Evolutionary conservation across 441 rosid species (phyloP).

Genomic region (Dalechampia spathulata): DNA sequence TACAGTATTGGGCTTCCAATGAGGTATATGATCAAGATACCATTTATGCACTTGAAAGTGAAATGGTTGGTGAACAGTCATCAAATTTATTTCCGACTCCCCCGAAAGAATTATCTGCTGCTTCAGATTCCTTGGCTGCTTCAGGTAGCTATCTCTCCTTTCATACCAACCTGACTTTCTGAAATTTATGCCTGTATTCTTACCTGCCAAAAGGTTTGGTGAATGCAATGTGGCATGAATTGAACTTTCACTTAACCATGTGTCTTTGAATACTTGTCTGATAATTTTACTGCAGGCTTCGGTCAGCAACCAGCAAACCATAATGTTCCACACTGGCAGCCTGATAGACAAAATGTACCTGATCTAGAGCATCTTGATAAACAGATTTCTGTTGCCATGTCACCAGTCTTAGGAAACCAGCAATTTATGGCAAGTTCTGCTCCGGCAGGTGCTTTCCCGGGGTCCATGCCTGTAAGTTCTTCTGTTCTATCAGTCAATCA

Average conservation of each 20-base stretch:
- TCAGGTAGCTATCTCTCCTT: conserved; percentile 34
- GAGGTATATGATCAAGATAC: conserved; percentile 90
- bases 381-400: conserved; percentile 26
- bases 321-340: conserved; percentile 44
- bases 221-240: neutral
- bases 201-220: neutral
- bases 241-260: neutral
- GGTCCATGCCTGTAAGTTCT: conserved; percentile 50
- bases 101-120: conserved; percentile 37
- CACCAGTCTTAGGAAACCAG: conserved; percentile 40
- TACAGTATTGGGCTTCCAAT: conserved; percentile 91
- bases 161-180: neutral
- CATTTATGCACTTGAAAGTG: conserved; percentile 65
- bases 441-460: conserved; percentile 48
- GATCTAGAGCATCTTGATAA: conserved; percentile 52
- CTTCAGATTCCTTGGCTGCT: conserved; percentile 38
- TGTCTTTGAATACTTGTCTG: neutral
- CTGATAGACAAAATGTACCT: conserved; percentile 35
- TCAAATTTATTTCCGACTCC: conserved; percentile 43
- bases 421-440: conserved; percentile 55
- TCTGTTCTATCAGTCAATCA: conserved; percentile 46
- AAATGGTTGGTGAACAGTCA: conserved; percentile 71
- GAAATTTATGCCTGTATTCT: neutral
- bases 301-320: conserved; percentile 38
- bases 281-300: conserved; percentile 35